These are phyloP conservation scores for Pseudocercospora crystallina DNA, from an alignment of 2,329 filamentous ascomycete species.

Conservation along the genomic window DNA sequence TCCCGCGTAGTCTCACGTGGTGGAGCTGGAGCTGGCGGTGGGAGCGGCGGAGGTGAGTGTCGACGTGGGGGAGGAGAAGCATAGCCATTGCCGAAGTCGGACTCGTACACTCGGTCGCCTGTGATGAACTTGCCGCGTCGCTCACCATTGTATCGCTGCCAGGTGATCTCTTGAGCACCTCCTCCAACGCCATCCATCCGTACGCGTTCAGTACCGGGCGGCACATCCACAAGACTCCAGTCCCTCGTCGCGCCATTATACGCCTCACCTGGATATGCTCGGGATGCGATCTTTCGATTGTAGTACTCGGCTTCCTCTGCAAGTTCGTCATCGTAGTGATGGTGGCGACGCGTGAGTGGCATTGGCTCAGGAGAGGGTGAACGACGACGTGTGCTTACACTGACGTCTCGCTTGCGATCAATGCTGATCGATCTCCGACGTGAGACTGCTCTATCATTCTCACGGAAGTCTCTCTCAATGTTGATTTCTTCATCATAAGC, in stretches of 20 bases:
- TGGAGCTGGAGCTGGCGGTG: constrained; percentile 21
- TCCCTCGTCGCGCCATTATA: constrained; percentile 71
- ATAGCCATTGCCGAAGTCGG: constrained; percentile 40
- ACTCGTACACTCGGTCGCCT: constrained; percentile 57
- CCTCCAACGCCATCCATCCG: constrained; percentile 77
- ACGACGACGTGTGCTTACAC: constrained; percentile 36
- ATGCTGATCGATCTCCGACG: constrained; percentile 36
- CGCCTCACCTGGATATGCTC: constrained; percentile 70
- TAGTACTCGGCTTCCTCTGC: constrained; percentile 60
- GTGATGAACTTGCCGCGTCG: constrained; percentile 72
- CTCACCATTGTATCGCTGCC: constrained; percentile 77
- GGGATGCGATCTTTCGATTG: constrained; percentile 66
- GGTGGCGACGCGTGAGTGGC: constrained; percentile 38
- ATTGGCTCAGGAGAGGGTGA: constrained; percentile 30
- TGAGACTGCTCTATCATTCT: constrained; percentile 29
- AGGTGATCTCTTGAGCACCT: constrained; percentile 72
- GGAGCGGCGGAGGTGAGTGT: constrained; percentile 28
- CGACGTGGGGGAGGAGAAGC: constrained; percentile 17
- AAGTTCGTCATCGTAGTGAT: constrained; percentile 54
- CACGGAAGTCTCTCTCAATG: constrained; percentile 57
- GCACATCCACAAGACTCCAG: constrained; percentile 82
- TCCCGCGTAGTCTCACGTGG: constrained; percentile 35
- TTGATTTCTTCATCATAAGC: constrained; percentile 66
- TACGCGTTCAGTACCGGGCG: constrained; percentile 79
- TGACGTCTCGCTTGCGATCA: constrained; percentile 24